Evolutionary conservation across 2,329 filamentous ascomycete species (phyloP).

Genomic region (Xylaria sp.): DNA sequence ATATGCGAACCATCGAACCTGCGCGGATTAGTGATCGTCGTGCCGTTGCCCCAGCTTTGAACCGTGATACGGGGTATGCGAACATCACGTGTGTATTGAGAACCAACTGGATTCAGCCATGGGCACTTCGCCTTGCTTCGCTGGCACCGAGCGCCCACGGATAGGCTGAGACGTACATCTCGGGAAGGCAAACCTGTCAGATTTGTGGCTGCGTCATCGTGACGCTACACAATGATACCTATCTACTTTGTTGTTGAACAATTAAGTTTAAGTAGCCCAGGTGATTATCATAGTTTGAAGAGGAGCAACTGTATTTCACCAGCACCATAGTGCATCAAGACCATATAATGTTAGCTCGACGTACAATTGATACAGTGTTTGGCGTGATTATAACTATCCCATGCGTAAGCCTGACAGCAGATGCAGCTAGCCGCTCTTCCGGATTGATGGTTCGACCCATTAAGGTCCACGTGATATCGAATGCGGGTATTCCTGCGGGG

Average conservation of each 20-base stretch:
- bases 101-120: too few relatives aligned
- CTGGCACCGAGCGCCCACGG: slow-evolving; percentile 4
- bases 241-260: background rate
- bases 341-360: background rate
- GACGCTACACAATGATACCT: background rate
- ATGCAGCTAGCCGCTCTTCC: slow-evolving; percentile 3
- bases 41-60: slow-evolving; percentile 20
- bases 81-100: slow-evolving; percentile 12
- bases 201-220: slow-evolving; percentile 5
- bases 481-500: slow-evolving; percentile 21
- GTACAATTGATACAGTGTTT: background rate
- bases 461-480: slow-evolving; percentile 22
- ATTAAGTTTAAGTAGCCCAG: background rate
- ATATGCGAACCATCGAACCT: background rate
- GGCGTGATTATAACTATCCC: background rate
- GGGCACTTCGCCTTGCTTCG: too few relatives aligned
- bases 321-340: too few relatives aligned
- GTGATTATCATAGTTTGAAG: too few relatives aligned
- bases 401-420: background rate
- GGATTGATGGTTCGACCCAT: slow-evolving; percentile 16
- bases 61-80: slow-evolving; percentile 8
- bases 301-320: too few relatives aligned
- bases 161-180: background rate
- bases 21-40: background rate
- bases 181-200: background rate